Conservation (phyloP, 306 rosid species). For the Luffa acutangula region DNA sequence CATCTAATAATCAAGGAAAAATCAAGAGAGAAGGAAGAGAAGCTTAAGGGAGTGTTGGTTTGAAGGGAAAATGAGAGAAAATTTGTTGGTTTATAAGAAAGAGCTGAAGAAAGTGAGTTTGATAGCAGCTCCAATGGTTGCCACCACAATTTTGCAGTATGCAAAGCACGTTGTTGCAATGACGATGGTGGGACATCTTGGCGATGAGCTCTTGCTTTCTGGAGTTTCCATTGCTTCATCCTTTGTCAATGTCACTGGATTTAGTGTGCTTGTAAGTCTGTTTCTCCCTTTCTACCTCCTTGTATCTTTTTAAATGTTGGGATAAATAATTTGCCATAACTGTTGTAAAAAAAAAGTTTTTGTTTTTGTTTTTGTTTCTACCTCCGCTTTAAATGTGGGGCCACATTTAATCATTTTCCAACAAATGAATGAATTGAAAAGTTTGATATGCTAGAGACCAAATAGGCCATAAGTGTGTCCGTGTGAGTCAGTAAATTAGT, state of each 20-base stretch:
- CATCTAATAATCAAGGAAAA: neutral
- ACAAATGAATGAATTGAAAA: no score
- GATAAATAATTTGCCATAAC: neutral
- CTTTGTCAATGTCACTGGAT: slow-evolving; percentile 17
- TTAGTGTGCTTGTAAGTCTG: slow-evolving; percentile 16
- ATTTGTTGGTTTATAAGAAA: neutral
- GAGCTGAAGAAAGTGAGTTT: slow-evolving; percentile 14
- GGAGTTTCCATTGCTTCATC: slow-evolving; percentile 14
- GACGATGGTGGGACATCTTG: slow-evolving; percentile 20
- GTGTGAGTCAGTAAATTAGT: no score
- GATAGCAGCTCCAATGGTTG: slow-evolving; percentile 18
- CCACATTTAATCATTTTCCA: no score
- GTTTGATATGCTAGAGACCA: no score
- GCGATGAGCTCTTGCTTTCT: slow-evolving; percentile 14
- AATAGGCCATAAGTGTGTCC: no score
- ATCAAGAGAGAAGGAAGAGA: neutral
- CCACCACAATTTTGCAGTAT: neutral
- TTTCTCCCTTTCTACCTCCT: neutral
- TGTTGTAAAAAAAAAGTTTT: no score
- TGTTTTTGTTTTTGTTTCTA: no score
- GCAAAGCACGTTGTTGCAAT: neutral
- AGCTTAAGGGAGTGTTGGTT: neutral
- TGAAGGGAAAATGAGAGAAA: slow-evolving; percentile 5
- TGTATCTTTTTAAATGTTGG: no score
- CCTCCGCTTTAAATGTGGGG: no score